Conservation (phyloP, 495 filamentous ascomycete species). For the Xylaria flabelliformis region DNA sequence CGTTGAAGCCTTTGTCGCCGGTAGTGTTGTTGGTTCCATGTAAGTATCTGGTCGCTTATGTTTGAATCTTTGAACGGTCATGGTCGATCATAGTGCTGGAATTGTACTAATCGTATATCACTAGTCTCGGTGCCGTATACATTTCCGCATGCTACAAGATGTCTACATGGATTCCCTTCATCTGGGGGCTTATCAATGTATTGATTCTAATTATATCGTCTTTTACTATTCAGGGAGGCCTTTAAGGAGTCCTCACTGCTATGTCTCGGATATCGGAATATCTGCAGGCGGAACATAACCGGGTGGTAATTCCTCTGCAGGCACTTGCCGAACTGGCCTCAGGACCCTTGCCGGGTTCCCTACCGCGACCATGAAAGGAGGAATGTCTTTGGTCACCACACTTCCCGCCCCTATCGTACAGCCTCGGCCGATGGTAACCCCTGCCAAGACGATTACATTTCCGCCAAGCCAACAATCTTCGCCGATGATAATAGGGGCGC, state of each 20-base stretch:
- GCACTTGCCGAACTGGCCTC: constrained; percentile 34
- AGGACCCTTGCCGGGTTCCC: constrained; percentile 73
- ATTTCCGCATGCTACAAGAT: constrained; percentile 86
- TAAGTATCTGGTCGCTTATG: constrained; percentile 43
- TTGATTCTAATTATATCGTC: constrained; percentile 90
- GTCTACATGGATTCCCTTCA: constrained; percentile 96
- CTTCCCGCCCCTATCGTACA: constrained; percentile 80
- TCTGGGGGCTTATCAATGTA: constrained; percentile 92
- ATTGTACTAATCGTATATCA: constrained; percentile 35
- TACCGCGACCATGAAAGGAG: constrained; percentile 65
- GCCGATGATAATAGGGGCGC: constrained; percentile 76
- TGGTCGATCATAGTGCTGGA: background rate
- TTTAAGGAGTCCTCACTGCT: constrained; percentile 56
- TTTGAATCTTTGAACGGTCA: background rate
- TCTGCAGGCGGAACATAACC: constrained; percentile 22
- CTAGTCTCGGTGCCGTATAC: constrained; percentile 85
- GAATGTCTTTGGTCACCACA: constrained; percentile 85
- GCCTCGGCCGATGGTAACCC: constrained; percentile 78
- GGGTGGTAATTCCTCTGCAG: constrained; percentile 23
- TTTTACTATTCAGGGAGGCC: constrained; percentile 92
- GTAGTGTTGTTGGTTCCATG: constrained; percentile 89
- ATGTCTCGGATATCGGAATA: constrained; percentile 24
- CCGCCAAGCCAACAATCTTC: constrained; percentile 94
- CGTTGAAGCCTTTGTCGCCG: constrained; percentile 82
- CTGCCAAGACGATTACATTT: constrained; percentile 74